Evolutionary conservation across 2,329 filamentous ascomycete genomes (phyloP).

Genomic region (Fusarium sp.): DNA sequence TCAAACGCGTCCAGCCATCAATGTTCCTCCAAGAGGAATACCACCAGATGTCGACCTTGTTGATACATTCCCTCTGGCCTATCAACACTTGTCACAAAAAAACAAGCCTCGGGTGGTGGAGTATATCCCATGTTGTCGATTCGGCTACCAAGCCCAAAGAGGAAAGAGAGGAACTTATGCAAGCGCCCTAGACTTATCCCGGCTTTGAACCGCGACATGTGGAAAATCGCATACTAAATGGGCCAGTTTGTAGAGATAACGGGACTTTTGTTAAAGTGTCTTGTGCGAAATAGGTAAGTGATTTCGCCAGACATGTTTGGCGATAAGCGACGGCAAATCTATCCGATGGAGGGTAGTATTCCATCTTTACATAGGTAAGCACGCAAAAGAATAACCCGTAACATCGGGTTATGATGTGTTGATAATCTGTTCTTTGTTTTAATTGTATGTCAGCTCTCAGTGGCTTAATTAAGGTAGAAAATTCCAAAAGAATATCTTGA

Average conservation of each 20-base stretch:
- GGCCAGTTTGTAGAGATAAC: not conserved
- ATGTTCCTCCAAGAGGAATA: no score
- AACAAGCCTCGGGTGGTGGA: not conserved
- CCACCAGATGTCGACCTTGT: no score
- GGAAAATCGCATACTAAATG: not conserved
- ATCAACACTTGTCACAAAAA: no score
- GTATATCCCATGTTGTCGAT: not conserved
- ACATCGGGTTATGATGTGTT: no score
- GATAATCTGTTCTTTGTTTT: no score
- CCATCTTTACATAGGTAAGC: not conserved
- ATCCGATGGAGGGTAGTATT: not conserved
- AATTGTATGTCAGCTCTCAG: no score
- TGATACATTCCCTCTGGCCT: no score
- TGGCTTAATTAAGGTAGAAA: no score
- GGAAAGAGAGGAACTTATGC: not conserved
- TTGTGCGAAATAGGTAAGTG: not conserved
- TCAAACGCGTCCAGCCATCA: no score
- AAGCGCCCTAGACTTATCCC: not conserved
- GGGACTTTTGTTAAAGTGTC: not conserved
- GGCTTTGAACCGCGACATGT: not conserved
- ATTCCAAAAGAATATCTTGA: no score
- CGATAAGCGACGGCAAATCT: not conserved
- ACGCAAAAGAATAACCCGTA: not conserved
- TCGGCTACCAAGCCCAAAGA: not conserved
- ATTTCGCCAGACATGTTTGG: not conserved